Conservation (phyloP, 2,329 filamentous ascomycete species). For the Fusarium sp. region DNA sequence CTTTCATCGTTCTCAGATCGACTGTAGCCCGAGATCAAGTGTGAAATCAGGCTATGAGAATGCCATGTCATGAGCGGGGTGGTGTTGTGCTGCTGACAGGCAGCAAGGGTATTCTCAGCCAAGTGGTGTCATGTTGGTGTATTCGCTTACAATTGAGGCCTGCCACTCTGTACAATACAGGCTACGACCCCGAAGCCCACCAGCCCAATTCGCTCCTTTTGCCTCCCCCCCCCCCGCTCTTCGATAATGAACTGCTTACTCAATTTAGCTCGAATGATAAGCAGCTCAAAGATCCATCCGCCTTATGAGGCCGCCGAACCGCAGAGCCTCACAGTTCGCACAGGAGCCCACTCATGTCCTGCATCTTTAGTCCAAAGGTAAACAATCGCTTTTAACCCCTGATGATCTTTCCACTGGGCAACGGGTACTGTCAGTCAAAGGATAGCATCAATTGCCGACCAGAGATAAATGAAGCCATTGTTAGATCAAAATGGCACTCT, state of each 20-base stretch:
- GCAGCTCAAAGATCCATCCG: background rate
- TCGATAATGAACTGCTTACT: background rate
- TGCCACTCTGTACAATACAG: background rate
- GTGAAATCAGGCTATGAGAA: background rate
- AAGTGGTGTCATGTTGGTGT: background rate
- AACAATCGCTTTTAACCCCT: background rate
- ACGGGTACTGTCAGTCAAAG: background rate
- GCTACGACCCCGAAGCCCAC: background rate
- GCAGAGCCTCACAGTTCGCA: slow-evolving; percentile 6
- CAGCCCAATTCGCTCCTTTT: background rate
- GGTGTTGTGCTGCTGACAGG: background rate
- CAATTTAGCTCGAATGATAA: background rate
- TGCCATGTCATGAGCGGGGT: background rate
- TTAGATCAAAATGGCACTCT: background rate
- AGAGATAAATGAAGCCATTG: background rate
- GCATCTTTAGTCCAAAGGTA: background rate
- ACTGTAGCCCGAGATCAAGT: background rate
- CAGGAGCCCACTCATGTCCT: background rate
- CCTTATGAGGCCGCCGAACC: background rate
- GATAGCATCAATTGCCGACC: background rate
- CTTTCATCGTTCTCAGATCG: background rate
- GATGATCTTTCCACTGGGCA: background rate
- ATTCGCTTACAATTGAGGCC: background rate
- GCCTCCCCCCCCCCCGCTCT: background rate
- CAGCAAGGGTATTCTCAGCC: background rate